A percentile compares a stretch with the other conserved stretches of the same genome.
Evolutionary conservation across 345 rosid genomes (phyloP).

Genomic region (Cardamine occulta): DNA sequence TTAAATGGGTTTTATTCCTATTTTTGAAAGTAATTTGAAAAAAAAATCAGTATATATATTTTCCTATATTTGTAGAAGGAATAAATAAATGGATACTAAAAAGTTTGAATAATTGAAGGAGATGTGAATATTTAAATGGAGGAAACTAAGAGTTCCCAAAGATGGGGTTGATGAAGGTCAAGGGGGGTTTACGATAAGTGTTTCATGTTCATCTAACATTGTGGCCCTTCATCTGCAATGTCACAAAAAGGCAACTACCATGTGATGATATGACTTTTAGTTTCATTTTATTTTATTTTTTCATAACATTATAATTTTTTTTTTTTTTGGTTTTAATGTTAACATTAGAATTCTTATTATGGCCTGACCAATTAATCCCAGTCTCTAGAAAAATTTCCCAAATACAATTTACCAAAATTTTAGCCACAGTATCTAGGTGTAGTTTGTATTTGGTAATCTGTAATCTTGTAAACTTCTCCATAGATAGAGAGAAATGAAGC

Average conservation of each 20-base stretch:
- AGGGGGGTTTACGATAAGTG: constrained; percentile 58
- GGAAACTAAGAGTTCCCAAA: constrained; percentile 46
- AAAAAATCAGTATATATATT: not conserved
- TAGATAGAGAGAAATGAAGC: too few relatives aligned
- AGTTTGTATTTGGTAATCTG: constrained; percentile 1
- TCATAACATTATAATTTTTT: not conserved
- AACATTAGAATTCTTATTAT: not conserved
- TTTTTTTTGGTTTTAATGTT: not conserved
- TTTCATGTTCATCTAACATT: constrained; percentile 63
- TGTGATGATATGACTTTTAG: constrained; percentile 46
- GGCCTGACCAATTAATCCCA: not conserved
- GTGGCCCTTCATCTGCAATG: constrained; percentile 46
- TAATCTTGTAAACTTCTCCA: constrained; percentile 2
- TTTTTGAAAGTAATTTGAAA: not conserved
- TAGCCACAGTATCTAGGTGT: not conserved
- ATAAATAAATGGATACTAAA: not conserved
- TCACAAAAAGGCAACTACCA: constrained; percentile 43
- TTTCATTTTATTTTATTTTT: constrained; percentile 3
- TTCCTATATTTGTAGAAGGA: not conserved
- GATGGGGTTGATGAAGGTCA: constrained; percentile 65
- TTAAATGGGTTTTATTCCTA: not conserved
- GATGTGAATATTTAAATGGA: constrained; percentile 5
- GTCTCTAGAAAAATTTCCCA: not conserved
- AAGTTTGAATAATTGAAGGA: constrained; percentile 25
- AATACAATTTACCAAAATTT: constrained; percentile 14